Evolutionary conservation across 495 filamentous ascomycete species (phyloP).

Genomic region (Penicillium cinerascens): DNA sequence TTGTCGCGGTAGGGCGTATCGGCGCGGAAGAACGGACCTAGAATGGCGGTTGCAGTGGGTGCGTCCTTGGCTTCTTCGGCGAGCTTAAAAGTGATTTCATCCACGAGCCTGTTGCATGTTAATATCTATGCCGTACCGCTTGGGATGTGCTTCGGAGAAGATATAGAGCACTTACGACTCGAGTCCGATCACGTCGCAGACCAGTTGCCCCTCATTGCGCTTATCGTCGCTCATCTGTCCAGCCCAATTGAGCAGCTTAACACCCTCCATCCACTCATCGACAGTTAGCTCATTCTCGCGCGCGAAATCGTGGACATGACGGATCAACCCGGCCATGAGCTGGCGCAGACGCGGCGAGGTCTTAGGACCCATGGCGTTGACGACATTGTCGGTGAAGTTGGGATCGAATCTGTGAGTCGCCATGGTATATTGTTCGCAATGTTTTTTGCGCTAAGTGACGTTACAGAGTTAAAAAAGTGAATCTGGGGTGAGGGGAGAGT

Average conservation of each 20-base stretch:
- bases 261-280: slow-evolving; percentile 47
- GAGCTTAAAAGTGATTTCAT: slow-evolving; percentile 72
- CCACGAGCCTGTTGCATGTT: slow-evolving; percentile 50
- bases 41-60: slow-evolving; percentile 66
- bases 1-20: slow-evolving; percentile 61
- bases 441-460: neutral
- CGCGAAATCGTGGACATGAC: slow-evolving; percentile 46
- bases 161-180: slow-evolving; percentile 50
- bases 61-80: slow-evolving; percentile 46
- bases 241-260: slow-evolving; percentile 64
- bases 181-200: slow-evolving; percentile 70
- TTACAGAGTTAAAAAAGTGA: neutral
- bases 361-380: slow-evolving; percentile 67
- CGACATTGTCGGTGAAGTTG: slow-evolving; percentile 64
- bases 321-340: slow-evolving; percentile 41
- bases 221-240: slow-evolving; percentile 66
- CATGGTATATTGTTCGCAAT: slow-evolving; percentile 23
- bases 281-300: slow-evolving; percentile 48
- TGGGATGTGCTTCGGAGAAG: neutral
- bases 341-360: slow-evolving; percentile 52
- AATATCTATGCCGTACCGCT: slow-evolving; percentile 2
- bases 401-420: slow-evolving; percentile 49
- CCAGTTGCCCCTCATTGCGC: slow-evolving; percentile 69
- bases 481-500: neutral
- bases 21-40: slow-evolving; percentile 75